Conservation (phyloP, 495 filamentous ascomycete species). For the Friedmanniomyces simplex region DNA sequence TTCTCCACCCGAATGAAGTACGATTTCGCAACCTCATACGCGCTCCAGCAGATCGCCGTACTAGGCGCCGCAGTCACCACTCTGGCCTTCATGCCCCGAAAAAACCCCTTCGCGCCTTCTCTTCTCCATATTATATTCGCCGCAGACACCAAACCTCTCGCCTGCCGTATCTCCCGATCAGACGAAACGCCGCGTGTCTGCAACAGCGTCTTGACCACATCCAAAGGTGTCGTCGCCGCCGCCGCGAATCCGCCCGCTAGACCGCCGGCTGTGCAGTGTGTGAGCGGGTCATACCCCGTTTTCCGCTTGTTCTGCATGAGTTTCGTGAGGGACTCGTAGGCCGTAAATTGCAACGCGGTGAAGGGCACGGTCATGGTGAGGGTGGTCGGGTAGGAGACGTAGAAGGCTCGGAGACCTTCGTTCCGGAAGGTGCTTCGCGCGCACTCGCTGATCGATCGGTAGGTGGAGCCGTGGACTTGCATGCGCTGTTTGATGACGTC, state of each 20-base stretch:
- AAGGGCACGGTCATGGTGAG: constrained; percentile 98
- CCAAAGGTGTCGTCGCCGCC: constrained; percentile 86
- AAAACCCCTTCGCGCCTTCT: constrained; percentile 79
- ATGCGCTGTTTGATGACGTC: constrained; percentile 99
- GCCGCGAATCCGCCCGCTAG: constrained; percentile 89
- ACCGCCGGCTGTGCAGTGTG: constrained; percentile 84
- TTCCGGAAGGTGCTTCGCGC: constrained; percentile 72
- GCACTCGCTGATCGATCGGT: constrained; percentile 75
- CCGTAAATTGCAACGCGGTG: constrained; percentile 90
- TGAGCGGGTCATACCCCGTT: constrained; percentile 67
- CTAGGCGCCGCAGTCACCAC: constrained; percentile 97
- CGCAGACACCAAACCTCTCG: constrained; percentile 70
- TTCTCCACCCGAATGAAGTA: constrained; percentile 45
- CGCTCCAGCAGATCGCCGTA: constrained; percentile 96
- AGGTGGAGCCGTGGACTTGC: constrained; percentile 93
- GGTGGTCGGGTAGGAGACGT: constrained; percentile 96
- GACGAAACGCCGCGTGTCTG: constrained; percentile 79
- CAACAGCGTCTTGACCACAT: constrained; percentile 94
- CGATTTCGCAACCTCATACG: constrained; percentile 70
- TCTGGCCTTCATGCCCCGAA: constrained; percentile 80
- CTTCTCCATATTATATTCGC: constrained; percentile 71
- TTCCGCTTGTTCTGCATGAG: constrained; percentile 40
- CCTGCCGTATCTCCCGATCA: constrained; percentile 74
- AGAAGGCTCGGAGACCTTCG: constrained; percentile 88
- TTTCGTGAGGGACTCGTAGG: constrained; percentile 94